Percentiles rank a stretch among this genome's conserved stretches.
Evolutionary conservation across 192 early-diverging fungal species (phyloP).

Genomic region (Umbelopsis isabellina): DNA sequence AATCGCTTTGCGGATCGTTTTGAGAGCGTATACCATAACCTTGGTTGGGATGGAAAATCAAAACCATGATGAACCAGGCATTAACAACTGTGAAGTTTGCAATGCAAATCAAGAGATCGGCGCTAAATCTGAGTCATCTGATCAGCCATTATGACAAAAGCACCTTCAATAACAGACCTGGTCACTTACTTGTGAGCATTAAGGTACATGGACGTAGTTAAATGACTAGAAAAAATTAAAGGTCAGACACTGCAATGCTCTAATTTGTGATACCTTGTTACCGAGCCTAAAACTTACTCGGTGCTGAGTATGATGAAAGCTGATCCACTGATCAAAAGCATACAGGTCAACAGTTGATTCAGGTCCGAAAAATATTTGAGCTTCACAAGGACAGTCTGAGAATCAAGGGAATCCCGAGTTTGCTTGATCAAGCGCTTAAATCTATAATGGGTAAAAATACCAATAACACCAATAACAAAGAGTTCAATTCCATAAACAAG

Average conservation of each 20-base stretch:
- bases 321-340: slow-evolving; percentile 15
- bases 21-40: not conserved
- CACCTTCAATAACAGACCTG: not conserved
- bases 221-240: not conserved
- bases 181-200: slow-evolving; percentile 5
- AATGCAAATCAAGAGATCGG: slow-evolving; percentile 21
- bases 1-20: slow-evolving; percentile 1
- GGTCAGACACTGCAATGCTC: not conserved
- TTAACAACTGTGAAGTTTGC: slow-evolving; percentile 23
- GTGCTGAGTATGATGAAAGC: slow-evolving; percentile 27
- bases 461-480: slow-evolving; percentile 12
- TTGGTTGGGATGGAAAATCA: slow-evolving; percentile 30
- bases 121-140: not conserved
- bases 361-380: slow-evolving; percentile 25
- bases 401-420: slow-evolving; percentile 11
- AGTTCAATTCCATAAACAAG: slow-evolving; percentile 40
- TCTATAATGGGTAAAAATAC: not conserved
- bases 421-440: slow-evolving; percentile 1
- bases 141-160: not conserved
- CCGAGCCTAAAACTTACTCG: not conserved
- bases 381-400: slow-evolving; percentile 21
- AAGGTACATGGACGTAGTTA: not conserved
- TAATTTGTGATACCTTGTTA: slow-evolving; percentile 5
- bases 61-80: slow-evolving; percentile 25
- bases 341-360: slow-evolving; percentile 17